Percentiles rank a stretch among this genome's conserved stretches.
phyloP scores from a whole-genome alignment of 805 yeast genomes.

The Metschnikowia peoriensis region DNA sequence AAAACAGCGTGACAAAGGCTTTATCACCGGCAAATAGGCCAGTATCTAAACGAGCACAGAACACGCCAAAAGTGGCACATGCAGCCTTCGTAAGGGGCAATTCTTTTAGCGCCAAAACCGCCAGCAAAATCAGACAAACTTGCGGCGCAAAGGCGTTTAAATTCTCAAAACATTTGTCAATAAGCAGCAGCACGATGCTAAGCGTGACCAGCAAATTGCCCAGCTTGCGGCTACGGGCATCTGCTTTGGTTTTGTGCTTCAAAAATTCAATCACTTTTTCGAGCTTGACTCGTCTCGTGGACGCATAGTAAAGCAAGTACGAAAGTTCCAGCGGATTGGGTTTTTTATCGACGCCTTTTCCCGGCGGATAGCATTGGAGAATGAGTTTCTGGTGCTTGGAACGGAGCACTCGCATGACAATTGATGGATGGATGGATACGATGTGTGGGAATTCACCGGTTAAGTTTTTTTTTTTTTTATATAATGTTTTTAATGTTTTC shows the following conservation, averaged over 20 bases:
- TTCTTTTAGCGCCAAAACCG: conserved; percentile 57
- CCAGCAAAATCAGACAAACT: conserved; percentile 57
- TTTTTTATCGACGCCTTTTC: conserved; percentile 79
- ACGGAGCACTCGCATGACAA: conserved; percentile 40
- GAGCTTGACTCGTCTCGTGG: conserved; percentile 82
- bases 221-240: conserved; percentile 56
- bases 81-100: conserved; percentile 55
- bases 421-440: no score
- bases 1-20: conserved; percentile 49
- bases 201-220: conserved; percentile 86
- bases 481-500: no score
- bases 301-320: conserved; percentile 83
- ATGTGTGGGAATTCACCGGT: no score
- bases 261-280: conserved; percentile 80
- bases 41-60: conserved; percentile 46
- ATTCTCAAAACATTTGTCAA: conserved; percentile 76
- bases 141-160: conserved; percentile 76
- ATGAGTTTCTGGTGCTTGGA: conserved; percentile 91
- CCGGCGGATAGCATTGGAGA: conserved; percentile 90
- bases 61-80: conserved; percentile 44
- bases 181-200: conserved; percentile 64
- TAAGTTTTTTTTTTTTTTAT: no score
- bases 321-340: conserved; percentile 92
- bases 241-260: conserved; percentile 57
- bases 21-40: conserved; percentile 66